Evolutionary conservation across 1,284 basidiomycete genomes (phyloP).

Genomic region (Marasmius oreades): DNA sequence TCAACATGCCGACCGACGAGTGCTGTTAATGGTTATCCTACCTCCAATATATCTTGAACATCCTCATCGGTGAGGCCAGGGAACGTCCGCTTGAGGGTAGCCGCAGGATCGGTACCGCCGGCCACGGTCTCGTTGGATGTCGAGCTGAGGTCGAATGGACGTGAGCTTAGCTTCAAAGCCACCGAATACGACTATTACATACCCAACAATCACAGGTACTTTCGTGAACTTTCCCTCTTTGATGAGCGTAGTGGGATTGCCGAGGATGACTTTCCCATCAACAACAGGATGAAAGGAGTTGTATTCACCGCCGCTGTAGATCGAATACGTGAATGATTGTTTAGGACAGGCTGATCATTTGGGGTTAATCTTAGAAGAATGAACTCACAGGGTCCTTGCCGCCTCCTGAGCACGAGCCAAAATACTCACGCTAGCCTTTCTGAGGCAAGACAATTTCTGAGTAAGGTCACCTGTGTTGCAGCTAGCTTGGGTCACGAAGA

Average conservation of each 20-base stretch:
- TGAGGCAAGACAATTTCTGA: constrained; percentile 41
- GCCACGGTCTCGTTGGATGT: constrained; percentile 52
- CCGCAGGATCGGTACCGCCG: constrained; percentile 31
- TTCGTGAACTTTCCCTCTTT: constrained; percentile 37
- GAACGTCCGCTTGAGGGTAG: constrained; percentile 37
- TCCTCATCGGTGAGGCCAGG: constrained; percentile 41
- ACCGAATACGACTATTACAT: constrained; percentile 7
- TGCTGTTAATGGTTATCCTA: constrained; percentile 23
- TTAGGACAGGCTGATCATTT: too few relatives aligned
- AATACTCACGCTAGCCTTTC: constrained; percentile 43
- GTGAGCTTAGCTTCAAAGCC: neutral
- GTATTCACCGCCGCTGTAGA: constrained; percentile 33
- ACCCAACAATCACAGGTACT: constrained; percentile 58
- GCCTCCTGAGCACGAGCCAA: constrained; percentile 52
- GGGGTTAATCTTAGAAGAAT: too few relatives aligned
- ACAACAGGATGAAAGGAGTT: constrained; percentile 38
- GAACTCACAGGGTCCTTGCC: constrained; percentile 17
- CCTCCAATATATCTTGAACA: constrained; percentile 33
- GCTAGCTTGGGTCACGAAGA: constrained; percentile 43
- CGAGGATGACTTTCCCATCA: constrained; percentile 45
- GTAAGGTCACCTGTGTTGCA: constrained; percentile 35
- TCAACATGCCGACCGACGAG: constrained; percentile 9
- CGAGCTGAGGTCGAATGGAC: constrained; percentile 28
- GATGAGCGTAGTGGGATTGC: constrained; percentile 43
- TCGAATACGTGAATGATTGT: too few relatives aligned